phyloP scores from a whole-genome alignment of 2,329 filamentous ascomycete species.

The Metarhizium robertsii region DNA sequence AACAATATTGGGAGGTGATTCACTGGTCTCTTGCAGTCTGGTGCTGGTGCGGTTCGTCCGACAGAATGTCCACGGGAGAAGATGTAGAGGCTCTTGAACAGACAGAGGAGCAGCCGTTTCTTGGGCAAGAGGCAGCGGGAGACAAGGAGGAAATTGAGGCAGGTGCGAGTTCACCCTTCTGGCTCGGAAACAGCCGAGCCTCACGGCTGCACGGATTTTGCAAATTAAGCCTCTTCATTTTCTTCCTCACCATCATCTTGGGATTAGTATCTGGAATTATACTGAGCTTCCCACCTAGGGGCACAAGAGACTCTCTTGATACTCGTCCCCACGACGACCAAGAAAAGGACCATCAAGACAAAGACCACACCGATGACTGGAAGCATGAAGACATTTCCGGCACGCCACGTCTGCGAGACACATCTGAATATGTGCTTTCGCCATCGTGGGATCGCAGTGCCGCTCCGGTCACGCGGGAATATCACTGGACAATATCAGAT shows the following conservation, averaged over 20 bases:
- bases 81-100: background rate
- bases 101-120: slow-evolving; percentile 2
- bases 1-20: background rate
- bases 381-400: slow-evolving; percentile 12
- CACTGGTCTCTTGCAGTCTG: background rate
- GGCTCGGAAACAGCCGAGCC: background rate
- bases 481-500: slow-evolving; percentile 51
- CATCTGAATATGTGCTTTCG: slow-evolving; percentile 47
- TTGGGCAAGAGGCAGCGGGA: background rate
- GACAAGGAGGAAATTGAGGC: background rate
- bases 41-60: background rate
- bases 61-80: background rate
- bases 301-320: background rate
- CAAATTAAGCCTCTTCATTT: slow-evolving; percentile 11
- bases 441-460: slow-evolving; percentile 45
- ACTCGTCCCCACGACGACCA: background rate
- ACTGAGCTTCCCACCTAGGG: slow-evolving; percentile 10
- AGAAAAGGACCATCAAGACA: background rate
- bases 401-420: slow-evolving; percentile 17
- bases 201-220: slow-evolving; percentile 1
- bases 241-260: slow-evolving; percentile 15
- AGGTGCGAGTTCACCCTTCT: background rate
- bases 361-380: background rate
- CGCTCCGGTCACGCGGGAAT: slow-evolving; percentile 41
- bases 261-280: slow-evolving; percentile 10